Evolutionary conservation across 805 yeast genomes (phyloP).

Genomic region (Tetrapisispora fleetii): DNA sequence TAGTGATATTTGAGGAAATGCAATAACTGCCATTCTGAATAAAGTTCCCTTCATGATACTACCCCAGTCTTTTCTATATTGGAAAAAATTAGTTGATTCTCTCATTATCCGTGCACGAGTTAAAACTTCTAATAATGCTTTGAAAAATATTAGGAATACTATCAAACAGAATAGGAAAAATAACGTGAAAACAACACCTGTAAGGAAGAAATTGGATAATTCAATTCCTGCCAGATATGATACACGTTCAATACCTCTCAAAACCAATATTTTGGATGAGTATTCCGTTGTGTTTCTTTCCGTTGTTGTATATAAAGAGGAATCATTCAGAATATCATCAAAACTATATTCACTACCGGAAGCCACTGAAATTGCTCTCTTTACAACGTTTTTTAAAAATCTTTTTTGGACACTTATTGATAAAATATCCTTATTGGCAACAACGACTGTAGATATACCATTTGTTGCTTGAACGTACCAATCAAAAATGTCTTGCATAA

Average conservation of each 20-base stretch:
- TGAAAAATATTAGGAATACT: constrained; percentile 50
- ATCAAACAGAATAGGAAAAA: constrained; percentile 60
- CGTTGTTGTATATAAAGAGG: constrained; percentile 52
- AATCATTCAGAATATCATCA: constrained; percentile 42
- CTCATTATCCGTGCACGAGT: constrained; percentile 50
- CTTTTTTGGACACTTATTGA: constrained; percentile 81
- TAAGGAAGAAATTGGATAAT: constrained; percentile 74
- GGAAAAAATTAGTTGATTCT: constrained; percentile 50
- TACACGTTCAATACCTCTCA: constrained; percentile 89
- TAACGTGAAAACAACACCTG: constrained; percentile 75
- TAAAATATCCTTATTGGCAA: constrained; percentile 50
- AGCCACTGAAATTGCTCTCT: constrained; percentile 29
- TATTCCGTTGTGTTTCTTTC: constrained; percentile 51
- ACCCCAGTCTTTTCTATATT: constrained; percentile 76
- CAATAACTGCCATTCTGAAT: constrained; percentile 71
- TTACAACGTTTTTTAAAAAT: constrained; percentile 18
- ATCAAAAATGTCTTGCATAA: constrained; percentile 74
- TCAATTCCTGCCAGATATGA: constrained; percentile 79
- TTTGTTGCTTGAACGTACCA: constrained; percentile 97
- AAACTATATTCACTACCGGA: constrained; percentile 33
- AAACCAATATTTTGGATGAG: constrained; percentile 60
- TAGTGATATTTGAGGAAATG: constrained; percentile 79
- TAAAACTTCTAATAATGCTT: constrained; percentile 55
- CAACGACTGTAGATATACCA: constrained; percentile 70
- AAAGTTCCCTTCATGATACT: constrained; percentile 80